Evolutionary conservation across 225 moss, liverwort and hornwort genomes (phyloP), one percentile per base, ranked within the genome.

Genomic region (Ulota crispa): DNA sequence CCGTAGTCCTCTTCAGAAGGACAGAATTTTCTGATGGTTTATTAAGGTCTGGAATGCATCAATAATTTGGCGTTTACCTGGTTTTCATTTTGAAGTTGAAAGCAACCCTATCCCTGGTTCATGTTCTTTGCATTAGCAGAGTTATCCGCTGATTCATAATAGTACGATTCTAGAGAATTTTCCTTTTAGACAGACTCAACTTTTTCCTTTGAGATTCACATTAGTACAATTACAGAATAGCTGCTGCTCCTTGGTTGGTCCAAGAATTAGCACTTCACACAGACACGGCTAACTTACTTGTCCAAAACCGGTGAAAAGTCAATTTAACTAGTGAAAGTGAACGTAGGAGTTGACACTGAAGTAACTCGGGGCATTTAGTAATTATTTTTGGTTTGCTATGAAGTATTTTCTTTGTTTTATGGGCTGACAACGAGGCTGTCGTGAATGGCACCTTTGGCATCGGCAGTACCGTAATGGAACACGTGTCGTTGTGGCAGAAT

Each of bases 401-500:
- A 37, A 50, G 27, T 37, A 71, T 65, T 59, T 32, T 66, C 6
- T 13, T 26, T 43, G 52, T 64, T 77, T 39, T 39, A 73, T 54
- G 68, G 56, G 54, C 82, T 43, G 45, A 63, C 12, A 54, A 68
- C 68, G 69, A 68, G 41, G 42, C 27, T 78, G 53, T 61, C 34
- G 26, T 63, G 54, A 55, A 36, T 82, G 37, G 21, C 23, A 10
- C 39, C 32, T 83, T 77, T 55, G 21, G 68, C 59, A 65, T 54
- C 21, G 59, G n/a, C 31, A 24, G 30, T 77, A 23, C 23, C 36
- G 2, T 86, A 61, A 72, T 84, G 55, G 57, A 81, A 64, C 23
- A 32, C 31, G 50, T 70, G 43, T 83, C 21, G 45, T 75, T 80
- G 76, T 88, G 81, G 81, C 91, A 93, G 93, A 86, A 85, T 89